phyloP scores from a whole-genome alignment of 2,329 filamentous ascomycete species.

The Dendrostoma leiphaemia region DNA sequence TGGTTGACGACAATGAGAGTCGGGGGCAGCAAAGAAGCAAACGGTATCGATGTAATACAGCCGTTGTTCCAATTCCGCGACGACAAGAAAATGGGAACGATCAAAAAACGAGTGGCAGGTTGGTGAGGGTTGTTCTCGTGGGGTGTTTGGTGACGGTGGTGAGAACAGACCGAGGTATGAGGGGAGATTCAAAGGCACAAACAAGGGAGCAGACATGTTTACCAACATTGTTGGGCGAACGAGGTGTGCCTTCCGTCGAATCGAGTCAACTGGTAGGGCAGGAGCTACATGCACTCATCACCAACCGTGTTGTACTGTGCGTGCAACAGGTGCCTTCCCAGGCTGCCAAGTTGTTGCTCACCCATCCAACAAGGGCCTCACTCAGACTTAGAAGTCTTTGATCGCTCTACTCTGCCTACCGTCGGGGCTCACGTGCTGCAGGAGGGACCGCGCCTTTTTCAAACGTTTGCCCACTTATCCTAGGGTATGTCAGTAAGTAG shows the following conservation, averaged over 20 bases:
- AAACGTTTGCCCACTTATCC: too few relatives aligned
- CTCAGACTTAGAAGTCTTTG: too few relatives aligned
- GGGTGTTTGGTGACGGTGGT: background rate
- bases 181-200: background rate
- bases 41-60: constrained; percentile 17
- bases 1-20: background rate
- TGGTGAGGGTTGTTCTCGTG: constrained; percentile 14
- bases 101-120: constrained; percentile 19
- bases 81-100: constrained; percentile 4
- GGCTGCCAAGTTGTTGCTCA: too few relatives aligned
- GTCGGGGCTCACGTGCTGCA: too few relatives aligned
- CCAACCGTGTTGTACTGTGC: too few relatives aligned
- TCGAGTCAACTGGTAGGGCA: too few relatives aligned
- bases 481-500: too few relatives aligned
- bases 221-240: background rate
- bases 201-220: background rate
- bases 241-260: background rate
- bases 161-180: too few relatives aligned
- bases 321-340: background rate
- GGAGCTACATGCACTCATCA: too few relatives aligned
- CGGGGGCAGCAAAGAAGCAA: constrained; percentile 7
- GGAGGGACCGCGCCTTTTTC: too few relatives aligned
- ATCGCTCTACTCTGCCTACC: too few relatives aligned
- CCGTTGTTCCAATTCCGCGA: constrained; percentile 1
- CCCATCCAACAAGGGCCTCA: too few relatives aligned